phyloP scores from a whole-genome alignment of 352 stramenopile species.

The Pythium coloratum region DNA sequence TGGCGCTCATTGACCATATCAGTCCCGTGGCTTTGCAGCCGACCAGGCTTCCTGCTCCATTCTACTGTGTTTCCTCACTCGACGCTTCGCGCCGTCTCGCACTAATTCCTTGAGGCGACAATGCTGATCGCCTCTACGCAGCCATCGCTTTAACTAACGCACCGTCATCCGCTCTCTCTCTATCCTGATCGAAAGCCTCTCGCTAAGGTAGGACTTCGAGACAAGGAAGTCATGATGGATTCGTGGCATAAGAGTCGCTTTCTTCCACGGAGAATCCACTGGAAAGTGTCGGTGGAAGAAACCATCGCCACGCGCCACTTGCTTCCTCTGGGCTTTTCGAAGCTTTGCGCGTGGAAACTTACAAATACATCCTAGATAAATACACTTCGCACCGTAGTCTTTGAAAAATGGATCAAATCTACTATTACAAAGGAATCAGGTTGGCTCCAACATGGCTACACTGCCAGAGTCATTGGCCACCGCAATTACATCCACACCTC shows the following conservation, averaged over 20 bases:
- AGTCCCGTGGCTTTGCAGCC: background rate
- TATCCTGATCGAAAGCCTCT: background rate
- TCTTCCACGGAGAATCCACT: conserved; percentile 18
- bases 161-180: background rate
- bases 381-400: too few relatives aligned
- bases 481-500: background rate
- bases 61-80: background rate
- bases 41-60: background rate
- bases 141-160: background rate
- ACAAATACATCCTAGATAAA: background rate
- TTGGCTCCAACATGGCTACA: conserved; percentile 12
- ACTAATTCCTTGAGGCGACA: background rate
- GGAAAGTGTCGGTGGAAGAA: conserved; percentile 14
- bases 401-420: too few relatives aligned
- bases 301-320: background rate
- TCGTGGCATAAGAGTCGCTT: background rate
- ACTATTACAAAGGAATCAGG: background rate
- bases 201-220: background rate
- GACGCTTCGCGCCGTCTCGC: background rate
- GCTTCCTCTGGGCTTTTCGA: conserved; percentile 1
- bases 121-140: background rate
- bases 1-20: background rate
- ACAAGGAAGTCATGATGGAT: background rate
- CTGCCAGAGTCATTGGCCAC: background rate
- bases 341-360: background rate